A percentile compares a stretch with the other conserved stretches of the same genome.
These are phyloP conservation scores for Solanum pinnatisectum DNA, from an alignment of 257 asterid genomes.

Conservation along the genomic window DNA sequence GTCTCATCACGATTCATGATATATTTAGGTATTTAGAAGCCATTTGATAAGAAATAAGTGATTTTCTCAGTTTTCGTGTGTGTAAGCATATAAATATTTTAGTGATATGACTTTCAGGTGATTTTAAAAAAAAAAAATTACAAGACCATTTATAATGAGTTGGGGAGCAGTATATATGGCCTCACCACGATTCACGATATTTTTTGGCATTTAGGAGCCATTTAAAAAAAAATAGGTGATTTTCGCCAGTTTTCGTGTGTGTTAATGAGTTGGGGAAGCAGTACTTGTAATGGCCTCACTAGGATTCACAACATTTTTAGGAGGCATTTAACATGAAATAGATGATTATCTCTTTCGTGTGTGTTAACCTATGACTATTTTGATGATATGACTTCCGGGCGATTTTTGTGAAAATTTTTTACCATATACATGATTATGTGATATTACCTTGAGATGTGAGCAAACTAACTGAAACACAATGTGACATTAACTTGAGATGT, in stretches of 20 bases:
- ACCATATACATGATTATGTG: neutral
- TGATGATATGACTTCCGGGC: neutral
- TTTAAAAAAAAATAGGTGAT: no score
- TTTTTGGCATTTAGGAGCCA: neutral
- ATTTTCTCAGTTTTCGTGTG: no score
- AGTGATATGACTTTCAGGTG: no score
- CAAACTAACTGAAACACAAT: neutral
- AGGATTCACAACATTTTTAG: neutral
- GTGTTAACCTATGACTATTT: neutral
- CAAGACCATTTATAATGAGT: neutral
- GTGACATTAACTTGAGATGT: neutral
- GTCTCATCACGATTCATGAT: neutral
- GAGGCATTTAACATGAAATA: neutral
- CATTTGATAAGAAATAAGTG: no score
- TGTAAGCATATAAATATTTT: no score
- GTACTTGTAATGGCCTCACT: no score
- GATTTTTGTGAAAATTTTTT: accelerated
- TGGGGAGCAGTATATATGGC: neutral
- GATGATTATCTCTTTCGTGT: neutral
- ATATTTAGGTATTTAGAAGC: neutral
- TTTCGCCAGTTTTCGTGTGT: neutral
- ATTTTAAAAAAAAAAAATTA: no score
- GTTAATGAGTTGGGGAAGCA: neutral
- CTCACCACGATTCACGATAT: neutral
- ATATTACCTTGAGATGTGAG: neutral